Conservation (phyloP, 805 yeast genomes). For the Aciculoconidium aculeatum region DNA sequence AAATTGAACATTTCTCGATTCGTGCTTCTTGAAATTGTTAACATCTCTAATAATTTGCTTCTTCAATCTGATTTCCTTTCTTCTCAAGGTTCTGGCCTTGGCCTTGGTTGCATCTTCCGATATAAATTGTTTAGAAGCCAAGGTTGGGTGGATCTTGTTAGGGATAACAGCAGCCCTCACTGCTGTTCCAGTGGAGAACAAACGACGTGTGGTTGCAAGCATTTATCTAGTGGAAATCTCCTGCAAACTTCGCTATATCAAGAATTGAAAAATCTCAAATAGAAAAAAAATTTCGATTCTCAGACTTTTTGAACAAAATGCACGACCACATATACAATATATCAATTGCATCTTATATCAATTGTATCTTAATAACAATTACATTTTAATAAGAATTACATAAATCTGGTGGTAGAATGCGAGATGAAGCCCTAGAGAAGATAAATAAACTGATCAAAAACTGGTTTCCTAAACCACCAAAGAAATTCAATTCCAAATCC, state of each 20-base stretch:
- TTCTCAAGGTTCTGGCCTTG: slow-evolving; percentile 28
- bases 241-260: too few species aligned
- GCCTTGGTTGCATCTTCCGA: slow-evolving; percentile 27
- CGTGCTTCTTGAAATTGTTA: slow-evolving; percentile 36
- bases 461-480: slow-evolving; percentile 16
- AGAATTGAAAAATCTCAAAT: slow-evolving; percentile 4
- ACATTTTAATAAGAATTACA: too few species aligned
- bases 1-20: slow-evolving; percentile 25
- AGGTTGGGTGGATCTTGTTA: slow-evolving; percentile 15
- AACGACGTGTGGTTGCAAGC: slow-evolving; percentile 10
- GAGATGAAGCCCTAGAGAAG: too few species aligned
- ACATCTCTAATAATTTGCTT: slow-evolving; percentile 36
- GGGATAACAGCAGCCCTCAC: slow-evolving; percentile 7
- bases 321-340: slow-evolving; percentile 6
- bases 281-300: slow-evolving; percentile 2
- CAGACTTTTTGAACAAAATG: slow-evolving; percentile 3
- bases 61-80: slow-evolving; percentile 35
- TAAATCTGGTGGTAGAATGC: too few species aligned
- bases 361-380: too few species aligned
- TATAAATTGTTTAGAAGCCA: slow-evolving; percentile 35
- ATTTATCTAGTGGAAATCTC: too few species aligned
- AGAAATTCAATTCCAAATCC: slow-evolving; percentile 11
- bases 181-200: slow-evolving; percentile 13
- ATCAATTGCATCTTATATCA: too few species aligned
- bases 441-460: slow-evolving; percentile 10